Base-by-base conservation (phyloP, 2,329 filamentous ascomycete genomes). In the Dothideomycetes sp. region DNA sequence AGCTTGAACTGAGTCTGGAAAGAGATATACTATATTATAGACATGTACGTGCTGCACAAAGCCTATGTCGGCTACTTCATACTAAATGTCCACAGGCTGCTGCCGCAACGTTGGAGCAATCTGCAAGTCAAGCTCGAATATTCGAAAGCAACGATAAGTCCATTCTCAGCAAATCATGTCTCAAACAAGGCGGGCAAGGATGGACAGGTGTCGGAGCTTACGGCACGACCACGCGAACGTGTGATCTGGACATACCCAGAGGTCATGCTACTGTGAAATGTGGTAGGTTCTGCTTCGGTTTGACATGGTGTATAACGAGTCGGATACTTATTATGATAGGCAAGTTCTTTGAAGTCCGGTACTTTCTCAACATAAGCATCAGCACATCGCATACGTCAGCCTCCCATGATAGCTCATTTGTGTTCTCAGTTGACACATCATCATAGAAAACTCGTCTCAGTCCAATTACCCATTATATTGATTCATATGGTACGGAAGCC, bases 261-360 rank as follows among this genome's bases (percentile, higher is more conserved):
- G 66, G 67, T 5, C 64, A 70, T 49, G 66, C 62, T 2, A 72
- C 68, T 2, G 63, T 72, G 3, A 66, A 67, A 36, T 70, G 66
- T 48, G 69, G 64, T 62, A 53, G 31, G 56, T 45, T 36, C 5
- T 19, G 30, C 11, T n/a, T n/a, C n/a, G n/a, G n/a, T n/a, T n/a
- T 37, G 34, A 37, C 16, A 37, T 10, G 44, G 41, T 3, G 31
- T 36, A 10, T 47, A 39, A 27, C 48, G 44, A 10, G 29, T n/a
- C 4, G 5, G 27, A 22, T 49, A n/a, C 27, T 8, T n/a, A 19
- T 3, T 40, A 42, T 47, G 19, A 4, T 42, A 61, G 66, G 69
- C 15, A 70, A 72, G 51, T 73, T 66, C 49, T 73, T 75, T 41
- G 71, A 73, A 54, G 68, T 74, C 12, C 63, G 70, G 15, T 73